Base-by-base conservation (phyloP, 192 early-diverging fungal species). In the Backusella tuberculispora region DNA sequence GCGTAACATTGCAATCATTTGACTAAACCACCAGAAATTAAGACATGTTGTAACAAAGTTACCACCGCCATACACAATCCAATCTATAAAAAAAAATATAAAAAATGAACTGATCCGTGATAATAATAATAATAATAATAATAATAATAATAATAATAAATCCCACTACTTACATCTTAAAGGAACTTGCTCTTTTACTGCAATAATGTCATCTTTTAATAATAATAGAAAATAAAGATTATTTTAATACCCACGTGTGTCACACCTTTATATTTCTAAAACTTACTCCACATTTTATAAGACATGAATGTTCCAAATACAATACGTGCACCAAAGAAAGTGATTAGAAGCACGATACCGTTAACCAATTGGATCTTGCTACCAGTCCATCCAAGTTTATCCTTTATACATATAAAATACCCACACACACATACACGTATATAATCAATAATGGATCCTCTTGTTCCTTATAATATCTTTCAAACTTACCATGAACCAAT, bases 331-430 rank as follows among this genome's bases (percentile, higher is more conserved):
- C 68, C 43, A 66, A 98, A 92, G 83, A 96, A 98, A 6, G 89
- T 81, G 26, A 73, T 71, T 29, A 98, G 75, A 56, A 98, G 80
- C 14, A 92, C 66, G n/a, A 93, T 73, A 29, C 95, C 97, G 76
- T 98, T 98, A 75, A 94, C 85, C 65, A 92, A 72, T 81, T 97
- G 97, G 38, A 92, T 79, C 17, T 81, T 86, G 34, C 86, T 85
- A 64, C 95, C 97, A 34, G 93, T 94, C 85, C 90, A 82, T 21
- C 93, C 92, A 24, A 93, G 82, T 81, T 98, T 98, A 86, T 98
- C 97, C 90, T 88, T 77, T 44, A 24, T 37, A 43, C 26, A 44
- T 60, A 60, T 26, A 60, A 66, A 24, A 66, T 37, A 66, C 29
- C 40, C 65, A 66, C 65, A 66, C 65, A 41, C 65, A 66, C 34